These are phyloP conservation scores for Phragmites australis DNA, from an alignment of 176 grass and related monocot species.

Conservation along the genomic window DNA sequence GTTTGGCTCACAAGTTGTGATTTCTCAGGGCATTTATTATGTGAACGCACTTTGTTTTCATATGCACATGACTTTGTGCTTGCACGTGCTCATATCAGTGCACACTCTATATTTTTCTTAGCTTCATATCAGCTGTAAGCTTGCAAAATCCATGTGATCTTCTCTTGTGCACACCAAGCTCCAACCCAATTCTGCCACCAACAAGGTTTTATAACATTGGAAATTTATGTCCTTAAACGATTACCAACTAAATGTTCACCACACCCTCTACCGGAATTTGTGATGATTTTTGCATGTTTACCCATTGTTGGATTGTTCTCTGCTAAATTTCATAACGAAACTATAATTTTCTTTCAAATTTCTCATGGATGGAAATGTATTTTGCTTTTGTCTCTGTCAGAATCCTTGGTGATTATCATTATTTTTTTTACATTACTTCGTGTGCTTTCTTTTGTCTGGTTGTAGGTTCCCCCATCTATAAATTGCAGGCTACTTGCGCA, in stretches of 20 bases:
- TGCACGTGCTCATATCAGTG: background rate
- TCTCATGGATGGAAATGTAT: background rate
- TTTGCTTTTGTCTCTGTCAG: background rate
- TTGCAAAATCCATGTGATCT: background rate
- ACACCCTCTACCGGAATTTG: conserved; percentile 14
- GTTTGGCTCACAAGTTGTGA: background rate
- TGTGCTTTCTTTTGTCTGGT: conserved; percentile 27
- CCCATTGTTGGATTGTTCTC: background rate
- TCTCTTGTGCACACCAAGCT: background rate
- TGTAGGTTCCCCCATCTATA: conserved; percentile 86
- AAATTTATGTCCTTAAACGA: conserved; percentile 13
- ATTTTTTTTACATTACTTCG: conserved; percentile 3
- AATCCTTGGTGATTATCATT: conserved; percentile 7
- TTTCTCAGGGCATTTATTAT: background rate
- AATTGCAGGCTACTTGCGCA: conserved; percentile 82
- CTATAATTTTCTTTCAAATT: background rate
- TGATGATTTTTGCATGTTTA: conserved; percentile 22
- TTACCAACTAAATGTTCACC: too few relatives aligned
- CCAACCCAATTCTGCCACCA: background rate
- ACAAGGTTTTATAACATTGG: background rate
- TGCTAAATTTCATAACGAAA: conserved; percentile 6
- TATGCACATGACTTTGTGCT: background rate
- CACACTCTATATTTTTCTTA: background rate
- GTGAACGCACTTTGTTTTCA: too few relatives aligned
- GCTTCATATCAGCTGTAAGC: conserved; percentile 5